These are phyloP conservation scores for Podospora anserina DNA, from an alignment of 495 filamentous ascomycete species.

Conservation along the genomic window DNA sequence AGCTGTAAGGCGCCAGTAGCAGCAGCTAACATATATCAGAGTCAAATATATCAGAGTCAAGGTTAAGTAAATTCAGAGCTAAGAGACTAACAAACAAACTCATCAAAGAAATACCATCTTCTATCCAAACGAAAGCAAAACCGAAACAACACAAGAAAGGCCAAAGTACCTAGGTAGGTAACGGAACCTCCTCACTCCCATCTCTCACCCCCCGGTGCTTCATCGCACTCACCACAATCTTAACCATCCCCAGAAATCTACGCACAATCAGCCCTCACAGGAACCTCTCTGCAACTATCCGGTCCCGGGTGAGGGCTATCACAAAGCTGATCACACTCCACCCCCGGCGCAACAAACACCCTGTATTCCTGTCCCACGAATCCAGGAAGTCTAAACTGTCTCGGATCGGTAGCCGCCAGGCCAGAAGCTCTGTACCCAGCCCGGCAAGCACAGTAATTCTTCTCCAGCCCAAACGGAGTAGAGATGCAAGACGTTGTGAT, in stretches of 20 bases:
- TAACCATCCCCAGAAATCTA: not conserved
- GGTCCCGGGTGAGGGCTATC: conserved; percentile 19
- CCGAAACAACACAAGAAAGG: not conserved
- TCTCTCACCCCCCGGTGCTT: not conserved
- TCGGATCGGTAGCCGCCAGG: conserved; percentile 17
- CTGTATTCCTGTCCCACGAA: conserved; percentile 24
- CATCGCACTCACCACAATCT: no score
- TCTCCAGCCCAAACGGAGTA: conserved; percentile 3
- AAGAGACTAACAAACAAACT: not conserved
- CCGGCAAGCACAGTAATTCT: conserved; percentile 25
- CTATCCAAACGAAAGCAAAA: not conserved
- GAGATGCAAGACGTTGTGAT: conserved; percentile 27
- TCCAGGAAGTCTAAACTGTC: conserved; percentile 21
- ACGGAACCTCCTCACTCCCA: not conserved
- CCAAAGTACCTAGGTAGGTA: not conserved
- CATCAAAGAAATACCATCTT: not conserved
- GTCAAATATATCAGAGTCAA: not conserved
- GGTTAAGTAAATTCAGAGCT: not conserved
- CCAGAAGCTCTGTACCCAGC: conserved; percentile 24
- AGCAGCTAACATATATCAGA: no score
- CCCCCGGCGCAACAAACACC: conserved; percentile 26
- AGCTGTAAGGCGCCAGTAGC: no score
- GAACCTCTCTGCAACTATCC: conserved; percentile 25
- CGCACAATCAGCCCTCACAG: conserved; percentile 18
- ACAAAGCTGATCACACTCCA: conserved; percentile 25